phyloP scores from a whole-genome alignment of 495 filamentous ascomycete genomes.

The Neurospora intermedia region DNA sequence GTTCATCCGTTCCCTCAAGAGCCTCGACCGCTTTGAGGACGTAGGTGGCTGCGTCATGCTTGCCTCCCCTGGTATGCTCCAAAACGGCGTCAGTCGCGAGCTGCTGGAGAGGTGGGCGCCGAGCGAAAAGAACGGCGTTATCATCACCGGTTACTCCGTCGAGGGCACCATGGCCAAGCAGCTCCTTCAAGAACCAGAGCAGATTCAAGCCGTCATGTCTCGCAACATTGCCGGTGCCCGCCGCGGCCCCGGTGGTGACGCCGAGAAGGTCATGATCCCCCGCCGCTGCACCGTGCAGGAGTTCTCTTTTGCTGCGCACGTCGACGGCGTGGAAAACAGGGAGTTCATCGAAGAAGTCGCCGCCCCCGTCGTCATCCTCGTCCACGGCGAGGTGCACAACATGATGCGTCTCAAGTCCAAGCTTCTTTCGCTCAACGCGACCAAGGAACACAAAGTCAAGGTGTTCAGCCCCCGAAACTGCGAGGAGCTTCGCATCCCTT shows the following conservation, averaged over 20 bases:
- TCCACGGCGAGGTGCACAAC: conserved; percentile 93
- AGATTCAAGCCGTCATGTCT: conserved; percentile 88
- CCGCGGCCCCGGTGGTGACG: conserved; percentile 46
- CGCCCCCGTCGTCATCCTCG: conserved; percentile 88
- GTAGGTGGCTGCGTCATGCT: conserved; percentile 95
- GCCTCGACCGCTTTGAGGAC: conserved; percentile 90
- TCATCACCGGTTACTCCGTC: conserved; percentile 96
- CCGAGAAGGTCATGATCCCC: conserved; percentile 82
- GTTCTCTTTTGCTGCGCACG: conserved; percentile 89
- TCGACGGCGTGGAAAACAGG: conserved; percentile 89
- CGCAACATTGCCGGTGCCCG: conserved; percentile 44
- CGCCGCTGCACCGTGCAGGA: conserved; percentile 86
- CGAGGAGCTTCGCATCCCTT: conserved; percentile 89
- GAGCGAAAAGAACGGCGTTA: conserved; percentile 85
- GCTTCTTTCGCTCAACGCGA: conserved; percentile 76
- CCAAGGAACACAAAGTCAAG: conserved; percentile 70
- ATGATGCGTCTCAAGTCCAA: conserved; percentile 97
- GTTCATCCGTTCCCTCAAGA: conserved; percentile 81
- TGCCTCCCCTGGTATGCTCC: conserved; percentile 92
- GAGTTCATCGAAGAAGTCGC: conserved; percentile 90
- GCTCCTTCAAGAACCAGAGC: conserved; percentile 83
- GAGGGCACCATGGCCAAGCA: conserved; percentile 98
- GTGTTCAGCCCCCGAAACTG: conserved; percentile 89
- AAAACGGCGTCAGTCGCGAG: conserved; percentile 87
- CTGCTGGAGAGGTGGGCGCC: conserved; percentile 93